Base-by-base conservation (phyloP, 352 stramenopile species). In the Globisporangium solare region DNA sequence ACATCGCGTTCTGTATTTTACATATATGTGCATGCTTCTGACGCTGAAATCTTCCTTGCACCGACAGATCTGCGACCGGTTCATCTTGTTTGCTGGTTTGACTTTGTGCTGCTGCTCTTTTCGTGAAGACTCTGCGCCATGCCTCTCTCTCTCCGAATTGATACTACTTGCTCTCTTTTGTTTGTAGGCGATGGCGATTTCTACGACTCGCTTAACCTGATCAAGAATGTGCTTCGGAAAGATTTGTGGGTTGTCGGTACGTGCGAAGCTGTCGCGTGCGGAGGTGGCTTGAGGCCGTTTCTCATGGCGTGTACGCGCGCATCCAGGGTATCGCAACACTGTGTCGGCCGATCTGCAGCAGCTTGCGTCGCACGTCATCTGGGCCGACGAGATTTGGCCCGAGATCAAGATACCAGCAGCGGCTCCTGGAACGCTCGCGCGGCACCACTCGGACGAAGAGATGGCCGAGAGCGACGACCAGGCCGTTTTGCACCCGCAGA, bases 171-270 rank as follows among this genome's bases (percentile, higher is more conserved):
- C 22, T 58, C 15, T 64, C 24, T 56, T 17, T 50, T 31, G 47
- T 47, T 7, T 46, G 2, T 51, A 94, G 84, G 84, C 39, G 84
- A 94, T 52, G 84, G 84, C 2, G 84, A 94, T 61, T 94, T 92
- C 51, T 94, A 94, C 61, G 86, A 89, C 54, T 91, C 84, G 6
- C 66, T 94, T 11, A 89, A 86, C 58, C 71, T 83, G 24, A 82
- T 89, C 27, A 80, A 84, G 52, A 94, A 94, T 39, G 76, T 92
- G 8, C 60, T 88, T 1, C 82, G 79, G 54, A 94, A 94, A 56
- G 84, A 94, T 59, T 66, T 94, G 1, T 94, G 84, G 84, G 84
- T 94, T 17, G 65, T 94, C 15, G 84, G 84, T 94, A 74, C 50
- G 72, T 65, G 10, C 18, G 41, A 15, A 47, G 11, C 2, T 50